Base-by-base conservation (phyloP, 2,329 filamentous ascomycete genomes). In the Microcyclospora pomicola region DNA sequence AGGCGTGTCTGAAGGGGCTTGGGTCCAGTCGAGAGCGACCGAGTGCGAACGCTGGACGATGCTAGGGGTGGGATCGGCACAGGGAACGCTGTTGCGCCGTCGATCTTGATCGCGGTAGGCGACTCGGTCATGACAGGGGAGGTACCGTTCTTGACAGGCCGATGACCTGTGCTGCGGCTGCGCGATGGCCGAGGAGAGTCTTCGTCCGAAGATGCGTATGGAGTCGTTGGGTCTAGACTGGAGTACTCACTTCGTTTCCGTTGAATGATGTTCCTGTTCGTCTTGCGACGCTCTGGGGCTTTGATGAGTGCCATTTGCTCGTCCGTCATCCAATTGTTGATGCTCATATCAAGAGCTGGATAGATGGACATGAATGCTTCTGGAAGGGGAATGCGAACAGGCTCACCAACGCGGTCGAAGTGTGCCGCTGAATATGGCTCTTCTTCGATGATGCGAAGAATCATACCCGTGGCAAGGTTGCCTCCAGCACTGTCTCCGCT, bases 321-420 rank as follows among this genome's bases (percentile, higher is more conserved):
- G 51, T 96, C 88, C 0, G 84, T 87, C 87, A 98, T 96, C 91
- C 91, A 98, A 59, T 87, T 95, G 29, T 85, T 85, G 47, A 96
- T 96, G 53, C 93, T 95, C 82, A 96, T 86, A 53, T 96, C 91
- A 42, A 98, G 65, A 0, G 80, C 79, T 1, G 91, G 91, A 52
- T 98, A 98, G 41, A 92, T 77, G 35, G 94, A 69, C 0, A 96
- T 70, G 6, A 96, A 61, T 0, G 86, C 88, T 37, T 82, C 80
- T 0, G 91, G 91, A 0, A 86, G 80, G 5, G 94, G 67, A 2
- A 75, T 56, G 44, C 13, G 49, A 43, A 9, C 38, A n/a, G 54
- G 66, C 14, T 64, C 63, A 11, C 68, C 14, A 33, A 48, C 41
- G 16, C 49, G 43, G 31, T 50, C 33, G 32, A 47, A 40, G 42